A percentile compares a stretch with the other conserved stretches of the same genome.
Evolutionary conservation across 176 grass and related monocot genomes (phyloP).

Genomic region (Ensete ventricosum): DNA sequence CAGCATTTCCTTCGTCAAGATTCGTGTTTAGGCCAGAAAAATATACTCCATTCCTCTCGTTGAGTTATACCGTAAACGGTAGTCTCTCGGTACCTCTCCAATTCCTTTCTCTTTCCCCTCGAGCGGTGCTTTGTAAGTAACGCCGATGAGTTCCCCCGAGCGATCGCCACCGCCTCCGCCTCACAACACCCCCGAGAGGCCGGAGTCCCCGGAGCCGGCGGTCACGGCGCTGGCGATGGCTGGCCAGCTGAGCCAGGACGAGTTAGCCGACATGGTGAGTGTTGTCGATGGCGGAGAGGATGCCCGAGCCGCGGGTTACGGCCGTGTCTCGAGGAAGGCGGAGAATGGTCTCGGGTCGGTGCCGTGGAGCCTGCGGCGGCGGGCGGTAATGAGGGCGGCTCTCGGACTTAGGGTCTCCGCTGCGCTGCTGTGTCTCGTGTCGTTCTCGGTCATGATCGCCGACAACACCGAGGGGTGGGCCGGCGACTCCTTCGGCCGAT

Average conservation of each 20-base stretch:
- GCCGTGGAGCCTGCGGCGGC: constrained; percentile 30
- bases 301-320: background rate
- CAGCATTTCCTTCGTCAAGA: too few species aligned
- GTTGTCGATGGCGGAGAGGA: background rate
- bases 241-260: background rate
- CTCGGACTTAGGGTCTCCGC: constrained; percentile 57
- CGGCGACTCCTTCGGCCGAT: constrained; percentile 61
- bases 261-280: background rate
- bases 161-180: constrained; percentile 2
- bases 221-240: background rate
- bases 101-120: too few species aligned
- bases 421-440: constrained; percentile 47
- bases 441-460: constrained; percentile 68
- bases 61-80: too few species aligned
- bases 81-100: too few species aligned
- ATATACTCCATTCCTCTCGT: too few species aligned
- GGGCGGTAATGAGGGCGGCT: constrained; percentile 25
- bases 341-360: constrained; percentile 6
- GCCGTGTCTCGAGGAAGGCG: background rate
- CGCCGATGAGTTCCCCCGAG: background rate
- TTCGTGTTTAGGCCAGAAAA: too few species aligned
- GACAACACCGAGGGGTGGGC: constrained; percentile 71
- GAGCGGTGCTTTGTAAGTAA: too few species aligned
- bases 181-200: background rate
- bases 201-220: background rate